A percentile compares a stretch with the other conserved stretches of the same genome.
Evolutionary conservation across 106 monocot genomes (phyloP).

Genomic region (Acanthochlamys bracteata): DNA sequence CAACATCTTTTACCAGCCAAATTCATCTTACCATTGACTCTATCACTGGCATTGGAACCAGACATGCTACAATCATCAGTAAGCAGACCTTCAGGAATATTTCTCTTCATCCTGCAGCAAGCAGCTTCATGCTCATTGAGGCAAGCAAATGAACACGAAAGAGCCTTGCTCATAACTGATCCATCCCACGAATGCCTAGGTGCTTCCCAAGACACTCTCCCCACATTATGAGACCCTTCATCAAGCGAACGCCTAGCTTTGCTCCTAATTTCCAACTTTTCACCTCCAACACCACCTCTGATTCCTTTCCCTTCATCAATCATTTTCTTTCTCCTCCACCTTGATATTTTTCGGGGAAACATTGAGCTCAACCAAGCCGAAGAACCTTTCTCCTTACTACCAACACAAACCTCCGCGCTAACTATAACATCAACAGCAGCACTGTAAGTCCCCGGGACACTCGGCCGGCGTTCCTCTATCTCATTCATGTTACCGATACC

Average conservation of each 20-base stretch:
- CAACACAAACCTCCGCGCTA: conserved; percentile 3
- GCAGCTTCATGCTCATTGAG: conserved; percentile 45
- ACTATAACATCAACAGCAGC: conserved; percentile 6
- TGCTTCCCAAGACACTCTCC: conserved; percentile 29
- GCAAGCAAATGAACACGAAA: conserved; percentile 58
- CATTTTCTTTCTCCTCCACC: conserved; percentile 21
- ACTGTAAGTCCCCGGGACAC: conserved; percentile 8
- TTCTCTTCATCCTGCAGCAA: conserved; percentile 14
- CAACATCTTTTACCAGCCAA: conserved; percentile 6
- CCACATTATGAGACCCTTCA: conserved; percentile 24
- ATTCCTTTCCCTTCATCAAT: conserved; percentile 3
- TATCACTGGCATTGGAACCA: conserved; percentile 1
- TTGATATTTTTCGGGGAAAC: conserved; percentile 18
- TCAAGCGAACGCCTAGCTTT: conserved; percentile 43
- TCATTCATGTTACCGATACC: not conserved
- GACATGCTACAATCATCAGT: conserved; percentile 5
- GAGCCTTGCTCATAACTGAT: conserved; percentile 55
- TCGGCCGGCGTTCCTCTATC: too few species aligned
- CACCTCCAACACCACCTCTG: conserved; percentile 9
- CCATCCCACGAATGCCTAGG: conserved; percentile 92
- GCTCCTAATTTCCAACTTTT: conserved; percentile 17
- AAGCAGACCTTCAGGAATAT: conserved; percentile 14
- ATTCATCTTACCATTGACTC: not conserved
- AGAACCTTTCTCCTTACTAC: conserved; percentile 11
- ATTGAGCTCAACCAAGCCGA: conserved; percentile 38